phyloP scores from a whole-genome alignment of 2,329 filamentous ascomycete genomes.

The Penicillium oxalicum region DNA sequence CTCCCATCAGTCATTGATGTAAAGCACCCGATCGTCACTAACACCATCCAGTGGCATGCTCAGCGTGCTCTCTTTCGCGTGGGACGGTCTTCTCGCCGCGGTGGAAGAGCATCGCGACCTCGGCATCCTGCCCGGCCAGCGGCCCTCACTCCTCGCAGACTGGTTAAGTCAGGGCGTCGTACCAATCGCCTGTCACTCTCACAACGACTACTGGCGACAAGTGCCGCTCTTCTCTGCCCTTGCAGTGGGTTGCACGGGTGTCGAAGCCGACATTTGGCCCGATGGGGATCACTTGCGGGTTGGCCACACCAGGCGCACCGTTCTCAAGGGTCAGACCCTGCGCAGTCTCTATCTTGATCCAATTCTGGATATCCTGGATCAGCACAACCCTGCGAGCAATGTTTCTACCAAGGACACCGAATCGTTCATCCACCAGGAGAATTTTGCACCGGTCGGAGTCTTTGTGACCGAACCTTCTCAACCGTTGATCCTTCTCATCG shows the following conservation, averaged over 20 bases:
- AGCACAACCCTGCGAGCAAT: slow-evolving; percentile 39
- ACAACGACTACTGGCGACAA: slow-evolving; percentile 66
- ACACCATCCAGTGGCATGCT: slow-evolving; percentile 1
- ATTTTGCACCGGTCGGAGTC: slow-evolving; percentile 44
- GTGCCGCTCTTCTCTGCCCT: slow-evolving; percentile 60
- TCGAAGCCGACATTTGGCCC: slow-evolving; percentile 67
- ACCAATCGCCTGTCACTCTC: slow-evolving; percentile 58
- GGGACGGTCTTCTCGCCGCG: slow-evolving; percentile 1
- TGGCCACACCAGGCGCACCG: slow-evolving; percentile 54
- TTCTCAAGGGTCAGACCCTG: slow-evolving; percentile 55
- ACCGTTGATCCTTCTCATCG: slow-evolving; percentile 59
- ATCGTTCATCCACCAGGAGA: neutral
- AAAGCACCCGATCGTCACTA: too few relatives aligned
- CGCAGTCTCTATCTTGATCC: slow-evolving; percentile 60
- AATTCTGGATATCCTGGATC: slow-evolving; percentile 52
- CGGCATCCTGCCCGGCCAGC: neutral
- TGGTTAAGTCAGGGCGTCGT: slow-evolving; percentile 34
- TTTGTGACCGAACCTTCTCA: slow-evolving; percentile 50
- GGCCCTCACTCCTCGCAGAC: slow-evolving; percentile 5
- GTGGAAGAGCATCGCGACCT: neutral
- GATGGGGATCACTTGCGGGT: slow-evolving; percentile 55
- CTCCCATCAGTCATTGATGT: neutral
- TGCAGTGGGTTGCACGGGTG: slow-evolving; percentile 53
- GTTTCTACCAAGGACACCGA: neutral
- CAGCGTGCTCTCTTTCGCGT: slow-evolving; percentile 3